These are phyloP conservation scores for Trametes pubescens DNA, from an alignment of 1,284 basidiomycete genomes.

Conservation along the genomic window DNA sequence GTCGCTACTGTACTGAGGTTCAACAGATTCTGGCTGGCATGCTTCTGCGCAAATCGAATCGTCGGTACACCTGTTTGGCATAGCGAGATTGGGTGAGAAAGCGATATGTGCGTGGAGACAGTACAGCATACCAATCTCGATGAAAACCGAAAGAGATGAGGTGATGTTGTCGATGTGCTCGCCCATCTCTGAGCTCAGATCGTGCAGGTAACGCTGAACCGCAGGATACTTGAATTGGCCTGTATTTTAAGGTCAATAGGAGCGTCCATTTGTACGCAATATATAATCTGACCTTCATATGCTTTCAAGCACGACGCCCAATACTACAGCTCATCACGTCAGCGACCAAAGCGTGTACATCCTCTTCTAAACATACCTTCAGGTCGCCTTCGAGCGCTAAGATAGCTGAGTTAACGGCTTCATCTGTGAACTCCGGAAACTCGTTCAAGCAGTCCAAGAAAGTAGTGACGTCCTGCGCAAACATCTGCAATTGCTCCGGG, in stretches of 20 bases:
- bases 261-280: background rate
- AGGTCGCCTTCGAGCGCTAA: slow-evolving; percentile 71
- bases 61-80: slow-evolving; percentile 65
- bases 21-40: slow-evolving; percentile 70
- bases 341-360: slow-evolving; percentile 9
- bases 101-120: background rate
- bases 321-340: slow-evolving; percentile 51
- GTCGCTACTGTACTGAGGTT: slow-evolving; percentile 80
- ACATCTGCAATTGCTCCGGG: slow-evolving; percentile 63
- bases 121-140: slow-evolving; percentile 67
- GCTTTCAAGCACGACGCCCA: slow-evolving; percentile 74
- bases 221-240: slow-evolving; percentile 75
- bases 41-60: slow-evolving; percentile 78
- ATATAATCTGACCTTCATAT: slow-evolving; percentile 56
- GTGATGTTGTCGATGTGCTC: slow-evolving; percentile 75
- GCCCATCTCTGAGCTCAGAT: slow-evolving; percentile 71
- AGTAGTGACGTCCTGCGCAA: slow-evolving; percentile 67
- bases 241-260: slow-evolving; percentile 36
- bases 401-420: slow-evolving; percentile 73
- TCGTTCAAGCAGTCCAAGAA: slow-evolving; percentile 76
- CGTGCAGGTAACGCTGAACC: slow-evolving; percentile 76
- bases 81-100: slow-evolving; percentile 13
- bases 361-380: slow-evolving; percentile 50
- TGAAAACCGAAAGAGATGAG: slow-evolving; percentile 69
- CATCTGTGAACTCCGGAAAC: slow-evolving; percentile 78